phyloP scores from a whole-genome alignment of 2,329 filamentous ascomycete genomes.

The Scleromitrula shiraiana region DNA sequence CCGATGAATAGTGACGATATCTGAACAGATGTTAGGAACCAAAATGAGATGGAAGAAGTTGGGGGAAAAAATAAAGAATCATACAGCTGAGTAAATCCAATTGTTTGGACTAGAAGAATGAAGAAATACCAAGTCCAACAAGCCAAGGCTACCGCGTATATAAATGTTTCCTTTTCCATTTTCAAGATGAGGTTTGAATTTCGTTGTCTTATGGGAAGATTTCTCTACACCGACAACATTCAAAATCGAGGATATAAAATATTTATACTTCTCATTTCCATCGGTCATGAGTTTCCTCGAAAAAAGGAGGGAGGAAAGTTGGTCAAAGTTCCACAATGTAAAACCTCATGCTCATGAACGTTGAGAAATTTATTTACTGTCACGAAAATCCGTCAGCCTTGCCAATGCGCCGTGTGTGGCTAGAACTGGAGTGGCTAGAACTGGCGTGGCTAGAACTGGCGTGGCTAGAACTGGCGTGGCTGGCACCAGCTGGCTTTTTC shows the following conservation, averaged over 20 bases:
- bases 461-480: too few species aligned
- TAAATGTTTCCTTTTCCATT: conserved; percentile 16
- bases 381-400: too few species aligned
- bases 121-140: conserved; percentile 46
- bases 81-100: conserved; percentile 39
- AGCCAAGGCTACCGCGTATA: conserved; percentile 34
- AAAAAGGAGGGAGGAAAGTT: too few species aligned
- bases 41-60: too few species aligned
- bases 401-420: too few species aligned
- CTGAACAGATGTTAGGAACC: conserved; percentile 28
- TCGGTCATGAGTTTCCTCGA: too few species aligned
- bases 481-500: too few species aligned
- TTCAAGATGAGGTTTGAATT: not conserved
- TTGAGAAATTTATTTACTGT: too few species aligned
- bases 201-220: not conserved
- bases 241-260: not conserved
- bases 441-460: too few species aligned
- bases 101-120: conserved; percentile 45
- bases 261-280: not conserved
- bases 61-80: too few species aligned
- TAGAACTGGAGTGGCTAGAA: too few species aligned
- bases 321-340: not conserved
- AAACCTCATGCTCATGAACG: too few species aligned
- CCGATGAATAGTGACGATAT: conserved; percentile 45
- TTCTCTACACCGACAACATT: not conserved